Evolutionary conservation across 208 protist genomes (phyloP).

Genomic region (Leishmania guyanensis): DNA sequence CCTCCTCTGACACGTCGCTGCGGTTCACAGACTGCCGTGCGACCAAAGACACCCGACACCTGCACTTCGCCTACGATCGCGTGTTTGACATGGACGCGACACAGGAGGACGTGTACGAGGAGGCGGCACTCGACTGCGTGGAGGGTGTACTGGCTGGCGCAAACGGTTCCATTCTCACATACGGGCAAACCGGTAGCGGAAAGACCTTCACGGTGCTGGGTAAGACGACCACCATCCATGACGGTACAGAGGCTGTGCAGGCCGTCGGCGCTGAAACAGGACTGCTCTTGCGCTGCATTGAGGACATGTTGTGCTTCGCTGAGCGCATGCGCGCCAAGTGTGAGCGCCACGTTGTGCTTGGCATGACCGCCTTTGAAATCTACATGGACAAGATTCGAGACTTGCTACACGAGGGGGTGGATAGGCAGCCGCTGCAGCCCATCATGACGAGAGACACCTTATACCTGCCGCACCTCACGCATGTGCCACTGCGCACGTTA

Average conservation of each 20-base stretch:
- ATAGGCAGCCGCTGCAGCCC: slow-evolving; percentile 29
- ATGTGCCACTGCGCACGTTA: slow-evolving; percentile 25
- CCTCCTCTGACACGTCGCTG: slow-evolving; percentile 46
- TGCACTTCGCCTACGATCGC: slow-evolving; percentile 61
- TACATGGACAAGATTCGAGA: slow-evolving; percentile 83
- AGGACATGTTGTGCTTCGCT: slow-evolving; percentile 62
- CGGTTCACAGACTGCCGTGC: slow-evolving; percentile 48
- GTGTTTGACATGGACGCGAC: slow-evolving; percentile 62
- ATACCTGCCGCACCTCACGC: slow-evolving; percentile 45
- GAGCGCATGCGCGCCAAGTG: slow-evolving; percentile 14
- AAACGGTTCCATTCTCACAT: slow-evolving; percentile 69
- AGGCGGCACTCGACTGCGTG: slow-evolving; percentile 56
- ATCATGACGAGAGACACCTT: slow-evolving; percentile 48
- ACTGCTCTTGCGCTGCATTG: slow-evolving; percentile 66
- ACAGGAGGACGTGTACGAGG: slow-evolving; percentile 86
- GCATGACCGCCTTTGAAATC: slow-evolving; percentile 74
- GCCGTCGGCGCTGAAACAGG: slow-evolving; percentile 43
- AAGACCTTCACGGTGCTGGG: slow-evolving; percentile 84
- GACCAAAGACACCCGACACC: slow-evolving; percentile 14
- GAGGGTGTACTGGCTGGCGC: slow-evolving; percentile 57
- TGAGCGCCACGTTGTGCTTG: slow-evolving; percentile 54
- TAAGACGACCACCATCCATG: neutral
- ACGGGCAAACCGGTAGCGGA: slow-evolving; percentile 90
- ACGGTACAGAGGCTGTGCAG: slow-evolving; percentile 12
- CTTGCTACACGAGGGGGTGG: slow-evolving; percentile 39